Evolutionary conservation across 495 filamentous ascomycete genomes (phyloP), one percentile per base, ranked within the genome.

Genomic region (Penicillium antarcticum): DNA sequence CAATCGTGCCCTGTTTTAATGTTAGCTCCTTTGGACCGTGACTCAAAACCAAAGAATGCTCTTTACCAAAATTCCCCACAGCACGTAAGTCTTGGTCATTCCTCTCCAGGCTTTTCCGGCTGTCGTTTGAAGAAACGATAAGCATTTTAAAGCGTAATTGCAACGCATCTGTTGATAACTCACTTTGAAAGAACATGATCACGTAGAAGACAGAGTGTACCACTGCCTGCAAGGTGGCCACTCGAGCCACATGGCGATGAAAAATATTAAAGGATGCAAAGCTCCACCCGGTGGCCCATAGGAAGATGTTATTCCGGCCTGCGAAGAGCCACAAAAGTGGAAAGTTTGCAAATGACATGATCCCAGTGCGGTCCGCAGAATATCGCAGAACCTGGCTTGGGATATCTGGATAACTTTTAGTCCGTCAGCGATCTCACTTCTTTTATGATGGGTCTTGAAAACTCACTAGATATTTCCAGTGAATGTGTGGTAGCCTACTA

Each of bases 221-320:
- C 9, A 75, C 52, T 2, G 70, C 80, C 57, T 82, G 72, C 18
- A 80, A 31, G 4, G 77, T 79, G 3, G 78, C 77, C 6, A 81
- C 68, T 45, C 78, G 67, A 4, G 80, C 80, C 23, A 80, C 67
- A 72, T 79, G 78, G 13, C 79, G 78, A 66, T 83, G 80, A 26
- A 82, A 79, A 2, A 78, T 57, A 39, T 78, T 77, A 55, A 80
- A 81, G 0, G 70, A 78, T 1, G 75, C 66, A 53, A 78, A 79
- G 32, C 70, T 75, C 78, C 79, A 83, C 0, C 78, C 76, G 0
- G 79, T 82, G 9, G 76, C 59, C 79, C 76, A 80, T 2, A 79
- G 56, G 31, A 83, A 67, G 13, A 81, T 71, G 45, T 83, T 82
- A 54, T 81, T 84, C 26, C 80, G 74, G 3, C 73, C 73, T 2